Evolutionary conservation across 2,329 filamentous ascomycete species (phyloP).

Genomic region (Clonostachys byssicola): DNA sequence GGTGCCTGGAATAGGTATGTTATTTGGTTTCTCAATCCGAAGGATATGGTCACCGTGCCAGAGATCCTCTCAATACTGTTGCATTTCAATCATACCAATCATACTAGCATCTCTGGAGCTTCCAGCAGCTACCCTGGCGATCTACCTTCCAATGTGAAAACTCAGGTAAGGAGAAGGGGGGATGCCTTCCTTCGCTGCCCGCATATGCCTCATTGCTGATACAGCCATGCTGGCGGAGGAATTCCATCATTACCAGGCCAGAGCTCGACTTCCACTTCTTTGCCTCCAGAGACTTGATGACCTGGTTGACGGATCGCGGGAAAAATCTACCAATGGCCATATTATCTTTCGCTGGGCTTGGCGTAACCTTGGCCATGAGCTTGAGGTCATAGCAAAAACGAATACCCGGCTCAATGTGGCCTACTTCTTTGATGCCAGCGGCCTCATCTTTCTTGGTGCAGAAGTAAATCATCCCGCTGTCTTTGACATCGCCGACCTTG

Average conservation of each 20-base stretch:
- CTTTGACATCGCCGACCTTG: slow-evolving; percentile 13
- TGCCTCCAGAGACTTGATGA: slow-evolving; percentile 19
- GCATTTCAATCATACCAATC: no score
- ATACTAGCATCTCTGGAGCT: no score
- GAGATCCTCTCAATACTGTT: no score
- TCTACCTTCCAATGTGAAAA: neutral
- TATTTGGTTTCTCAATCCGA: no score
- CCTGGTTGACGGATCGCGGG: slow-evolving; percentile 17
- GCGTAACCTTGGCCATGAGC: slow-evolving; percentile 7
- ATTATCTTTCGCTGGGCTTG: slow-evolving; percentile 10
- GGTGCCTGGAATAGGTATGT: no score
- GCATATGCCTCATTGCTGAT: slow-evolving; percentile 12
- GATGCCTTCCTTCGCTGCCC: neutral
- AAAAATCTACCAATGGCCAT: slow-evolving; percentile 19
- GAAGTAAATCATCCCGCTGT: slow-evolving; percentile 20
- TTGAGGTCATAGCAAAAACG: slow-evolving; percentile 28
- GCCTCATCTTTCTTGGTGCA: slow-evolving; percentile 23
- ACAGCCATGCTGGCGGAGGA: slow-evolving; percentile 21
- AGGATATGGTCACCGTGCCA: no score
- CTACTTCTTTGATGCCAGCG: slow-evolving; percentile 17
- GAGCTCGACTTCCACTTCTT: slow-evolving; percentile 32
- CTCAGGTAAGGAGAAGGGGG: neutral
- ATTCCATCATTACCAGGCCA: slow-evolving; percentile 31
- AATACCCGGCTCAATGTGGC: slow-evolving; percentile 29
- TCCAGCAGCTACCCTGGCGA: no score